phyloP scores from a whole-genome alignment of 257 asterid species.

The Datura wrightii region DNA sequence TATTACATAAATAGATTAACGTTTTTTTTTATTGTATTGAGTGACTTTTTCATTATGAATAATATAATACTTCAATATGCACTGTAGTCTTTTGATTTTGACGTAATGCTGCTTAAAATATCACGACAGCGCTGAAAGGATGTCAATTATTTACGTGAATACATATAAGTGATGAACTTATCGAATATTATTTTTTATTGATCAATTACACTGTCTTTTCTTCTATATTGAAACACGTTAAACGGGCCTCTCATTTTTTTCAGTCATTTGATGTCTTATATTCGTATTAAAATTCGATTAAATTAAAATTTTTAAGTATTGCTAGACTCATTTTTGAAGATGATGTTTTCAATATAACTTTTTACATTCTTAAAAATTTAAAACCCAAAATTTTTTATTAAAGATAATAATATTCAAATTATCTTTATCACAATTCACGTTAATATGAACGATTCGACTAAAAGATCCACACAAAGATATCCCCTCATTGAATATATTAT shows the following conservation, averaged over 20 bases:
- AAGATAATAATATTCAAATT: rapidly evolving
- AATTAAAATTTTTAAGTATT: neutral
- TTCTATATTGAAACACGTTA: neutral
- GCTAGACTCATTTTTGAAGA: neutral
- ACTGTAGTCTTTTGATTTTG: neutral
- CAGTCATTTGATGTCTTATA: neutral
- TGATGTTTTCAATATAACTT: neutral
- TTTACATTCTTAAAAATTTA: neutral
- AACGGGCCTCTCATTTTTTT: no score
- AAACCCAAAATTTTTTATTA: neutral
- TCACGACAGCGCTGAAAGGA: neutral
- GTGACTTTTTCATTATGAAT: no score
- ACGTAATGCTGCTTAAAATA: neutral
- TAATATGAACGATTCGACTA: neutral
- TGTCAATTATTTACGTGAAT: slow-evolving; percentile 1
- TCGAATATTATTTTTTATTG: neutral
- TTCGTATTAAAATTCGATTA: neutral
- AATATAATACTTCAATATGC: no score
- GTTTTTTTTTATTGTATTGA: no score
- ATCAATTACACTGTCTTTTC: neutral
- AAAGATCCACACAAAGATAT: neutral
- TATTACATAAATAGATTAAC: no score
- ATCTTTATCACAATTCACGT: neutral
- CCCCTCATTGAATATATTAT: neutral
- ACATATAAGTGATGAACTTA: neutral